Evolutionary conservation across 805 yeast species (phyloP), one percentile per base, ranked within the genome.

Genomic region (Candida glaebosa): DNA sequence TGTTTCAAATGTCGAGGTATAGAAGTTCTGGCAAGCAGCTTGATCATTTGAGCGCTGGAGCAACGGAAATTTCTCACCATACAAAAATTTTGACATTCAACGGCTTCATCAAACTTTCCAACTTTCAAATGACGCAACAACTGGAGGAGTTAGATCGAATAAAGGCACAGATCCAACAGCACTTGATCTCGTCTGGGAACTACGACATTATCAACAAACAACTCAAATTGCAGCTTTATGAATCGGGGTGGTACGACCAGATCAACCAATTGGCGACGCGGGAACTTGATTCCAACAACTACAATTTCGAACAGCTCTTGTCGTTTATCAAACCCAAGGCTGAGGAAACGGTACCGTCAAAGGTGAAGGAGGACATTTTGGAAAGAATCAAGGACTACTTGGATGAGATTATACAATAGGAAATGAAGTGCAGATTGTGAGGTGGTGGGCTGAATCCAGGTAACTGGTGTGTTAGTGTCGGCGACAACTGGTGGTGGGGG

Each of bases 231-330:
- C 78, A 77, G 53, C 72, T 90, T 8, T 74, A 80, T 39, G 84
- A 85, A 54, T 74, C 83, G 1, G 96, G 96, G 4, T 90, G 97
- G 97, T 79, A 78, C 45, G 95, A 87, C 51, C 73, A 82, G 41
- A 81, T 90, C 19, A 71, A 78, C 35, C 75, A 73, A 31, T 50
- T 84, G 32, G 84, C 95, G 3, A 60, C 60, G 37, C 54, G 46
- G 44, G 75, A 63, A 58, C 75, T 75, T 54, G 67, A 67, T 18
- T 71, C 67, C 30, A 22, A 38, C 9, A 35, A 34, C 6, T 22
- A 17, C 9, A 81, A 71, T 48, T 82, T 82, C 46, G 77, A 75
- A 3, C 69, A 69, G 30, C 57, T 87, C 10, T 65, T 76, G 34
- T 53, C 71, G 9, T 63, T 67, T 22, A 57, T 87, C 9, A 84